A percentile compares a stretch with the other conserved stretches of the same genome.
Conservation (phyloP, 2,329 filamentous ascomycete genomes). For the Cladophialophora carrionii region DNA sequence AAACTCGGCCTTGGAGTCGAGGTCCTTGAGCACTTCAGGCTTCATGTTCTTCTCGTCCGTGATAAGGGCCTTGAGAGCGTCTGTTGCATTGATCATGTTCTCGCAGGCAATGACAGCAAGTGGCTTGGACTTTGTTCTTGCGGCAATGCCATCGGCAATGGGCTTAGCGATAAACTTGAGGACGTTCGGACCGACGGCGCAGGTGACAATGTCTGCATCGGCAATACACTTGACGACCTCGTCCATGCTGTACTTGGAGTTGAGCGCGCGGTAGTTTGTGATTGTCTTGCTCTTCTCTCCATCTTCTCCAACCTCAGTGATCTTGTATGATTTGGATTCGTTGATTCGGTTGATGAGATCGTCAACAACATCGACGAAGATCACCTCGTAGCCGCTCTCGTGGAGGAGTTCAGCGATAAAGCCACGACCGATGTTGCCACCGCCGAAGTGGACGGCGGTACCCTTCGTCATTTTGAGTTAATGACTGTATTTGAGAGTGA, state of each 20-base stretch:
- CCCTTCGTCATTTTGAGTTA: constrained; percentile 1
- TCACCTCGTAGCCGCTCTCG: constrained; percentile 91
- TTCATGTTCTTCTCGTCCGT: constrained; percentile 73
- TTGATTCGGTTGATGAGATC: constrained; percentile 79
- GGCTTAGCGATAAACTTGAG: constrained; percentile 95
- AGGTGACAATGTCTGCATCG: constrained; percentile 88
- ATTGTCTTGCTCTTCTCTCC: constrained; percentile 81
- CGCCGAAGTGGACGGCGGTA: constrained; percentile 82
- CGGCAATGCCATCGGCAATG: constrained; percentile 90
- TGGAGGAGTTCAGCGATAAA: constrained; percentile 91
- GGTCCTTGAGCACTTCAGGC: constrained; percentile 56
- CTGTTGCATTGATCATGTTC: constrained; percentile 94
- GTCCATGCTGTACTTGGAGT: constrained; percentile 82
- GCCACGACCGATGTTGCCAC: constrained; percentile 83
- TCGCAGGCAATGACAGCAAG: constrained; percentile 95
- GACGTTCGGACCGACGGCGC: constrained; percentile 93
- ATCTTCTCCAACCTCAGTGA: constrained; percentile 87
- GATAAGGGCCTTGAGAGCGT: constrained; percentile 81
- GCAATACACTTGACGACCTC: constrained; percentile 83
- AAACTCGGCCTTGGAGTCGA: constrained; percentile 78
- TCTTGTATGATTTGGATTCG: constrained; percentile 74
- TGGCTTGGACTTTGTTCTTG: constrained; percentile 67
- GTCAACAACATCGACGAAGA: constrained; percentile 95
- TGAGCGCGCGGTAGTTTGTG: constrained; percentile 95
- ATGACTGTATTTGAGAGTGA: too few relatives aligned